Evolutionary conservation across 345 rosid genomes (phyloP).

Genomic region (Bruguiera sexangula): DNA sequence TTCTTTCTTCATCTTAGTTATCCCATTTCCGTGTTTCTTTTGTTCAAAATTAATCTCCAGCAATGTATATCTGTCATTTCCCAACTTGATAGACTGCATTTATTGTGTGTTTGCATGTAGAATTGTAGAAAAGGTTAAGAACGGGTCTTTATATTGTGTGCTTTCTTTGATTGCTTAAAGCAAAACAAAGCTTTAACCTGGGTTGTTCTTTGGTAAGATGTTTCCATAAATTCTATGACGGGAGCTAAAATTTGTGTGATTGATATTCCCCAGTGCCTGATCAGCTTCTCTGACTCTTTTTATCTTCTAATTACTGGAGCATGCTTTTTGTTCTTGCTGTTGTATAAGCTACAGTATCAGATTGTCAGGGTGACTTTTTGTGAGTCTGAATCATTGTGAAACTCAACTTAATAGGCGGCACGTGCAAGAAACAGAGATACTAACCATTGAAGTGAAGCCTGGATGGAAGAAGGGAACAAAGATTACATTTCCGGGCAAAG

Average conservation of each 20-base stretch:
- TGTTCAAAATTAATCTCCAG: no score
- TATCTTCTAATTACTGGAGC: neutral
- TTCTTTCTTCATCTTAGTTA: neutral
- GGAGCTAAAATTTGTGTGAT: neutral
- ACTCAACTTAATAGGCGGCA: conserved; percentile 45
- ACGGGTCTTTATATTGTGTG: no score
- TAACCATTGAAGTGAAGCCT: conserved; percentile 85
- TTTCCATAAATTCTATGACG: no score
- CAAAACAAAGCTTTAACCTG: no score
- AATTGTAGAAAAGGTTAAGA: no score
- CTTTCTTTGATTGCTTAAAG: no score
- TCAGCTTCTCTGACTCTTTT: neutral
- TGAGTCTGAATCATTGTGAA: conserved; percentile 11
- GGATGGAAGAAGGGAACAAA: conserved; percentile 99
- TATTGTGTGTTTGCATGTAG: no score
- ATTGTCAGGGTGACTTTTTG: neutral
- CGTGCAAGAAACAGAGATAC: conserved; percentile 72
- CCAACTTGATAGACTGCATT: no score
- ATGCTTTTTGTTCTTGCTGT: neutral
- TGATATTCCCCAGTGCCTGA: neutral
- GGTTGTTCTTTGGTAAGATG: no score
- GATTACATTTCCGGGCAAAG: conserved; percentile 88
- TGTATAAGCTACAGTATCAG: neutral
- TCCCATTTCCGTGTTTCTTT: neutral
- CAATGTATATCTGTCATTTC: no score